Evolutionary conservation across 176 grass and related monocot genomes (phyloP).

Genomic region (Hordeum vulgare): MorexV3_pseudomolecules_assembly NC_058520.1:95081642-95082141

Average conservation of each 20-base stretch:
- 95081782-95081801: background rate
- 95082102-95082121: slow-evolving; percentile 12
- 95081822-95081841: background rate
- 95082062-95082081: slow-evolving; percentile 13
- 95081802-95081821: background rate
- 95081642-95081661: background rate
- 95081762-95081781: background rate
- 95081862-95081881: background rate
- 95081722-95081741: background rate
- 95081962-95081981: background rate
- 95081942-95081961: slow-evolving; percentile 23
- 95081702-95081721: background rate
- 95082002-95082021: slow-evolving; percentile 12
- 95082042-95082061: background rate
- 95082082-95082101: slow-evolving; percentile 19
- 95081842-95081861: background rate
- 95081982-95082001: background rate
- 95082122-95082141: background rate
- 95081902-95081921: background rate
- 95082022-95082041: background rate
- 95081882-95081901: background rate
- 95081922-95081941: background rate
- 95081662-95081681: background rate
- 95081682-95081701: background rate
- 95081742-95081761: background rate